phyloP scores from a whole-genome alignment of 2,329 filamentous ascomycete species.

The Fusarium sp. region DNA sequence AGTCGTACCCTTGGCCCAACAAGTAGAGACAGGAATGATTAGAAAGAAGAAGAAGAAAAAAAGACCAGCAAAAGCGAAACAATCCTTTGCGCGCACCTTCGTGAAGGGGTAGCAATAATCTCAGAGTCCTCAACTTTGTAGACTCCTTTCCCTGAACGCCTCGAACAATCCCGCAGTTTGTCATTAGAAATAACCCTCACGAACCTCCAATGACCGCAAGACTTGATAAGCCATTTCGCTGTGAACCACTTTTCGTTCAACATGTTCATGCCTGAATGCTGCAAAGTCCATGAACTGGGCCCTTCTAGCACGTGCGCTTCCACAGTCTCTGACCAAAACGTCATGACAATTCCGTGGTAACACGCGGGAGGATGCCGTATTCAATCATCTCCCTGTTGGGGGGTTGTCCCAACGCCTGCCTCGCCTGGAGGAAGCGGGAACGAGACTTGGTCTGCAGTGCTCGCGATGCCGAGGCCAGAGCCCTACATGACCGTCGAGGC shows the following conservation, averaged over 20 bases:
- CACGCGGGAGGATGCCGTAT: conserved; percentile 11
- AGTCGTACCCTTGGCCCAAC: conserved; percentile 20
- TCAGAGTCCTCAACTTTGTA: conserved; percentile 42
- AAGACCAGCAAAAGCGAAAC: conserved; percentile 21
- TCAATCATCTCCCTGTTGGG: conserved; percentile 14
- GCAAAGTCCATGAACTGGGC: conserved; percentile 22
- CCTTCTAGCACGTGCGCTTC: background rate
- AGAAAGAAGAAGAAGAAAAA: conserved; percentile 15
- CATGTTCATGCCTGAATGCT: conserved; percentile 14
- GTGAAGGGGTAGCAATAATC: conserved; percentile 39
- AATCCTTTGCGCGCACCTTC: conserved; percentile 42
- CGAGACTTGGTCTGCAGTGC: conserved; percentile 1
- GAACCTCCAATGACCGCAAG: conserved; percentile 27
- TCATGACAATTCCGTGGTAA: background rate
- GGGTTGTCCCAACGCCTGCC: background rate
- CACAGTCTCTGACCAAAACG: conserved; percentile 7
- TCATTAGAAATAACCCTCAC: conserved; percentile 41
- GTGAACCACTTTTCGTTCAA: conserved; percentile 25
- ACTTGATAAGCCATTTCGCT: conserved; percentile 31
- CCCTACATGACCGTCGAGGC: conserved; percentile 56
- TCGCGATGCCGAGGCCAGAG: conserved; percentile 26
- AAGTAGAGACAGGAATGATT: conserved; percentile 30
- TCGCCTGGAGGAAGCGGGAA: conserved; percentile 16
- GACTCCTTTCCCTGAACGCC: conserved; percentile 44
- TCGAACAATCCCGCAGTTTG: conserved; percentile 42